Conservation (phyloP, 768 basidiomycete genomes). For the Amanita pseudoporphyria region DNA sequence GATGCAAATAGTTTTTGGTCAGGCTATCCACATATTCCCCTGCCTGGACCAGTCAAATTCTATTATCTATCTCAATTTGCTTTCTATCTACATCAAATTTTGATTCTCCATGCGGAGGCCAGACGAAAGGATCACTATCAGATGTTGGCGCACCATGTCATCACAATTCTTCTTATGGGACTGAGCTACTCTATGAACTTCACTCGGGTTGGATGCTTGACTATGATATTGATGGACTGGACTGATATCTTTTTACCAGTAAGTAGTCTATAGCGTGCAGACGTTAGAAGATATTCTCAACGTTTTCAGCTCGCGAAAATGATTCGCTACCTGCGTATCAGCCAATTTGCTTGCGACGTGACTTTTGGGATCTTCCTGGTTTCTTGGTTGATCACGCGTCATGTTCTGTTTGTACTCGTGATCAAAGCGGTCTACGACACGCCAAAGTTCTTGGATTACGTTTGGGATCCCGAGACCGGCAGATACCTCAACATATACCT, state of each 20-base stretch:
- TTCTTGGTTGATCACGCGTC: slow-evolving; percentile 87
- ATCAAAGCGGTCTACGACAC: slow-evolving; percentile 49
- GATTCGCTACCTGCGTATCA: slow-evolving; percentile 71
- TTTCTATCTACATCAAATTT: slow-evolving; percentile 86
- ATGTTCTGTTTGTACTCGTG: slow-evolving; percentile 68
- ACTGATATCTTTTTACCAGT: slow-evolving; percentile 91
- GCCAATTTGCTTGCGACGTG: slow-evolving; percentile 55
- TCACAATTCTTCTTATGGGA: slow-evolving; percentile 73
- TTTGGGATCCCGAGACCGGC: slow-evolving; percentile 52
- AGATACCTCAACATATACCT: slow-evolving; percentile 40
- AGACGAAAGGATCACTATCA: slow-evolving; percentile 88
- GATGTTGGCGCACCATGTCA: slow-evolving; percentile 94
- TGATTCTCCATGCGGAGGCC: slow-evolving; percentile 90
- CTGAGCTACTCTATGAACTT: slow-evolving; percentile 75
- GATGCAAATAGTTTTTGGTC: slow-evolving; percentile 63
- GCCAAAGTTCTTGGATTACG: slow-evolving; percentile 36
- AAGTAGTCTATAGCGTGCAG: slow-evolving; percentile 22
- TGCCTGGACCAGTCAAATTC: slow-evolving; percentile 78
- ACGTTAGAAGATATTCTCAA: background rate
- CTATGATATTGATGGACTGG: slow-evolving; percentile 91
- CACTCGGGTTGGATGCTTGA: slow-evolving; percentile 82
- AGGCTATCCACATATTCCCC: slow-evolving; percentile 72
- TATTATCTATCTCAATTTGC: slow-evolving; percentile 83
- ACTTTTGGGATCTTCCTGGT: slow-evolving; percentile 77
- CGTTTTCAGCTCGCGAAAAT: slow-evolving; percentile 77